Conservation (phyloP, 768 basidiomycete species). For the Rhizopogon vesiculosus region DNA sequence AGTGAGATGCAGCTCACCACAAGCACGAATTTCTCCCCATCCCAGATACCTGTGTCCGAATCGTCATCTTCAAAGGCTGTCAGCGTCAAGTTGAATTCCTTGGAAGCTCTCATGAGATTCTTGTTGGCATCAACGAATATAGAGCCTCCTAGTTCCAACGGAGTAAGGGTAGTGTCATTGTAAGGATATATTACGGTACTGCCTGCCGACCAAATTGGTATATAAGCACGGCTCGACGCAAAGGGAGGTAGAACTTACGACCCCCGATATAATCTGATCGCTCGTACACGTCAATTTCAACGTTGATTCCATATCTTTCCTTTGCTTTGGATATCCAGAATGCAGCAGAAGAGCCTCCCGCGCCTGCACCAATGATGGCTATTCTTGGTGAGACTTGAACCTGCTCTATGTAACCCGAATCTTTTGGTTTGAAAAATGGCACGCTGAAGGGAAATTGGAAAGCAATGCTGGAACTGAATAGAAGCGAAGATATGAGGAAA, state of each 20-base stretch:
- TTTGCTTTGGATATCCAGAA: constrained; percentile 82
- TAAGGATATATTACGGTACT: constrained; percentile 78
- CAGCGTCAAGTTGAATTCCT: constrained; percentile 73
- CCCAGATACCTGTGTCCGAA: constrained; percentile 65
- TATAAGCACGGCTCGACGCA: constrained; percentile 1
- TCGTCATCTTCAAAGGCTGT: constrained; percentile 45
- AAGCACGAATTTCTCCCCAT: constrained; percentile 69
- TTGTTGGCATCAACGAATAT: constrained; percentile 79
- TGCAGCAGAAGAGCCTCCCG: constrained; percentile 79
- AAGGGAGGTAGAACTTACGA: constrained; percentile 47
- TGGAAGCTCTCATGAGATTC: constrained; percentile 66
- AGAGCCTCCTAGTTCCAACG: constrained; percentile 83
- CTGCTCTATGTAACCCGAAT: constrained; percentile 14
- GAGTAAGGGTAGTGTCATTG: constrained; percentile 46
- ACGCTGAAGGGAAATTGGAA: constrained; percentile 51
- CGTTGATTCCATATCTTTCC: constrained; percentile 59
- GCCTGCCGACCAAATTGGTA: constrained; percentile 38
- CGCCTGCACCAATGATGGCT: constrained; percentile 89
- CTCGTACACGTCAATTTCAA: constrained; percentile 86
- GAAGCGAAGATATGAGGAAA: constrained; percentile 14
- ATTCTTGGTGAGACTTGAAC: constrained; percentile 43
- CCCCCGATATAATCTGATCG: constrained; percentile 74
- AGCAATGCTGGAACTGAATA: constrained; percentile 21
- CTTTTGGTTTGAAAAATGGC: constrained; percentile 45
- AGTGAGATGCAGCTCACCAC: constrained; percentile 38